Evolutionary conservation across 345 rosid species (phyloP), one percentile per base, ranked within the genome.

Genomic region (Aquilaria yunnanensis): DNA sequence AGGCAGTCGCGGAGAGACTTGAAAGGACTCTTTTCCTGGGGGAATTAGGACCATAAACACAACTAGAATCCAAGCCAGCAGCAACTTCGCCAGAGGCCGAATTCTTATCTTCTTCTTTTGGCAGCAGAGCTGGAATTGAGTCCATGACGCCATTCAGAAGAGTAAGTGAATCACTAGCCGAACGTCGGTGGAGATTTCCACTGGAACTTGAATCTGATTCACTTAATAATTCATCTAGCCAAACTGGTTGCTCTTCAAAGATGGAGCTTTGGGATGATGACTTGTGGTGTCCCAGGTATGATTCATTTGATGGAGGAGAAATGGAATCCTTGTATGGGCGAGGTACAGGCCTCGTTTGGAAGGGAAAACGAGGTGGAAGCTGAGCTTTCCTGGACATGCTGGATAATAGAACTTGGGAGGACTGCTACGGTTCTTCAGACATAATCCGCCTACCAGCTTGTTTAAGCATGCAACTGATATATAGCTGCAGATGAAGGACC

Each of bases 41-140:
- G 12, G 96, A 89, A 72, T 81, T 86, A 29, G 96, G 96, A 72
- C 96, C 93, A 59, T 89, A 89, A 0, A 80, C 59, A 69, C 79
- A 86, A 66, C 81, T 77, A 29, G 87, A 78, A 66, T 86, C 85
- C 80, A 86, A 66, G 59, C 68, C 78, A 5, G 76, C 68, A 63
- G 74, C 64, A 66, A 73, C 50, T 59, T 82, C 82, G 53, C 14
- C 31, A 14, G 46, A 67, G 46, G 57, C 72, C 43, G 54, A 60
- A 69, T 77, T 65, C 4, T 74, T 78, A 41, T 58, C 82, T 66
- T 69, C 76, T 13, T 68, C 72, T 30, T 13, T 63, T 23, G 76
- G 69, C 60, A 65, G 70, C 54, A 82, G 72, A 64, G 74, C 74
- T 3, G 81, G 61, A 34, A 80, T 74, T 2, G 79, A 65, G 9